These are phyloP conservation scores for Mycena indigotica DNA, from an alignment of 768 basidiomycete species.

Conservation along the genomic window DNA sequence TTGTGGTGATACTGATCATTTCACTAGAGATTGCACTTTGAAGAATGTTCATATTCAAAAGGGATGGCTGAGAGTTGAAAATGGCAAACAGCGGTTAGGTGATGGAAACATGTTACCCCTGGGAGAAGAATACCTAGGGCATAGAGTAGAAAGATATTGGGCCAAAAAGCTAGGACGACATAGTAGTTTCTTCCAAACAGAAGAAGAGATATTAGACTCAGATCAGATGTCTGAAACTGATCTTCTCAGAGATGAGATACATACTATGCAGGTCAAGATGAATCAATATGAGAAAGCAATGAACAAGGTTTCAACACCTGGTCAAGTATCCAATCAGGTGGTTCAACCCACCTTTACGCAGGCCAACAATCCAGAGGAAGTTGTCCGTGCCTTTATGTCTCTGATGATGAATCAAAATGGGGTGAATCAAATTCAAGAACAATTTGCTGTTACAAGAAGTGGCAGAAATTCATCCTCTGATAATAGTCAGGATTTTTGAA, in stretches of 20 bases:
- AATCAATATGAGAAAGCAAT: background rate
- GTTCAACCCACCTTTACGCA: background rate
- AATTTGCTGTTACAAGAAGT: background rate
- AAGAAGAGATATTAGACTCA: no score
- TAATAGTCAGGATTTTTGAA: background rate
- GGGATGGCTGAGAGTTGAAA: background rate
- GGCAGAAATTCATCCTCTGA: background rate
- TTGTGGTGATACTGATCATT: background rate
- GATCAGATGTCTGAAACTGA: background rate
- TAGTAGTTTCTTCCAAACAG: background rate
- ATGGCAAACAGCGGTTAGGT: background rate
- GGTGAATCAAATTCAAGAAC: background rate
- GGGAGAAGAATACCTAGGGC: background rate
- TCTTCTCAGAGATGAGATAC: background rate
- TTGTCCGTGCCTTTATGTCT: background rate
- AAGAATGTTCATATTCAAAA: background rate
- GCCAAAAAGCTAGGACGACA: background rate
- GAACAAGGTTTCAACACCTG: background rate
- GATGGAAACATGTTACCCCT: background rate
- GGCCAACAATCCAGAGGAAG: background rate
- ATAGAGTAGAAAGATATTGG: background rate
- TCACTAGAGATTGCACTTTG: background rate
- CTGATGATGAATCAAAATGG: background rate
- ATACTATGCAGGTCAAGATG: background rate
- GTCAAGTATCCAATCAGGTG: background rate